phyloP scores from a whole-genome alignment of 495 filamentous ascomycete species.

The Neurospora sp. region DNA sequence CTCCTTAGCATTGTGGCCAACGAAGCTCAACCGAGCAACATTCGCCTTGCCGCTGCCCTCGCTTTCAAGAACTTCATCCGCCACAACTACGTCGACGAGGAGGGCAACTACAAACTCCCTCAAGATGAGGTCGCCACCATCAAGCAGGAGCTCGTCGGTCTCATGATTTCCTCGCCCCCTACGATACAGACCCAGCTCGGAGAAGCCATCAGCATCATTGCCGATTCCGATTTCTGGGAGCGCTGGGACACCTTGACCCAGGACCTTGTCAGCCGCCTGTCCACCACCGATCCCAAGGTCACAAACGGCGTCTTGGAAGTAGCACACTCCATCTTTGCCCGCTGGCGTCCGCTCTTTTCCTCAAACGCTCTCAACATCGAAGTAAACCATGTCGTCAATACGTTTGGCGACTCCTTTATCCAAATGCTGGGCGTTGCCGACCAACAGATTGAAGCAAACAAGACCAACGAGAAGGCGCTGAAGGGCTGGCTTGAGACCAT shows the following conservation, averaged over 20 bases:
- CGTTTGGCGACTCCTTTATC: constrained; percentile 75
- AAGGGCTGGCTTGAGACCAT: constrained; percentile 69
- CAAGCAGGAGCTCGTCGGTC: constrained; percentile 84
- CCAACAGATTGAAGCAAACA: constrained; percentile 61
- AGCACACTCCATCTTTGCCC: constrained; percentile 93
- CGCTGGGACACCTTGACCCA: constrained; percentile 82
- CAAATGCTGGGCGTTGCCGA: constrained; percentile 70
- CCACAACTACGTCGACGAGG: constrained; percentile 86
- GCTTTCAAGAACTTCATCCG: constrained; percentile 98
- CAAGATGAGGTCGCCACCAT: constrained; percentile 72
- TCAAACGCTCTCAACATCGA: constrained; percentile 87
- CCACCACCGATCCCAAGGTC: constrained; percentile 59
- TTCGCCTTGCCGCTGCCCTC: constrained; percentile 79
- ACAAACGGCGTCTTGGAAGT: constrained; percentile 95
- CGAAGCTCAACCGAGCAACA: constrained; percentile 55
- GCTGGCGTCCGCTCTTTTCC: constrained; percentile 87
- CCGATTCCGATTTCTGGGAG: constrained; percentile 94
- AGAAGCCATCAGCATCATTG: constrained; percentile 92
- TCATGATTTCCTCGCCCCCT: constrained; percentile 88
- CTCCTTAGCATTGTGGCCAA: constrained; percentile 82
- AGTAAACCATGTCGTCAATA: constrained; percentile 83
- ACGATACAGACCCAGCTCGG: constrained; percentile 87
- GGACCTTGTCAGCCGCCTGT: constrained; percentile 84
- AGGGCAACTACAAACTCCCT: constrained; percentile 81
- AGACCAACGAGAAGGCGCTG: constrained; percentile 60